These are phyloP conservation scores for Neurospora sp. DNA, from an alignment of 495 filamentous ascomycete genomes.

Conservation along the genomic window DNA sequence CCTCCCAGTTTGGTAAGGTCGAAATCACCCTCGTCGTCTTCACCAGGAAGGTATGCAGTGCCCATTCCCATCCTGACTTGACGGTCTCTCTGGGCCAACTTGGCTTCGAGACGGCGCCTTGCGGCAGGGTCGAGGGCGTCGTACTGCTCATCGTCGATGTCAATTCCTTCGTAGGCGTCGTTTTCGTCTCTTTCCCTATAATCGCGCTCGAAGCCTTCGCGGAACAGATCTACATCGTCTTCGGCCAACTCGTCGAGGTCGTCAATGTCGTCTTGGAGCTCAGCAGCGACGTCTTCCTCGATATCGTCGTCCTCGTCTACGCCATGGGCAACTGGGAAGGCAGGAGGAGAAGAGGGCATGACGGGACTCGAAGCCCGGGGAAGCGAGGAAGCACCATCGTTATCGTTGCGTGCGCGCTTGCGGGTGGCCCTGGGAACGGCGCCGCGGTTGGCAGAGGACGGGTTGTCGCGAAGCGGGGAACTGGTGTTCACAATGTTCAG, in stretches of 20 bases:
- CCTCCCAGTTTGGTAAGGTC: constrained; percentile 77
- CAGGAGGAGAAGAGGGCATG: constrained; percentile 40
- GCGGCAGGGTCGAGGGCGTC: constrained; percentile 69
- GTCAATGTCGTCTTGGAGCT: constrained; percentile 72
- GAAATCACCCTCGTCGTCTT: constrained; percentile 74
- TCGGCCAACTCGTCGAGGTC: constrained; percentile 95
- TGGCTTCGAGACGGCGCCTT: constrained; percentile 72
- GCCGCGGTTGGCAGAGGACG: constrained; percentile 81
- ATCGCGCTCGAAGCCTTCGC: constrained; percentile 79
- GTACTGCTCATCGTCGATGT: constrained; percentile 51
- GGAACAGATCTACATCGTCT: constrained; percentile 93
- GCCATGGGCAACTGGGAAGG: constrained; percentile 43
- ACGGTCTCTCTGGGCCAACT: constrained; percentile 72
- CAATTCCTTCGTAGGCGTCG: constrained; percentile 36
- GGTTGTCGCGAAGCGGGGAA: constrained; percentile 75
- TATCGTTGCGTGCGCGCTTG: constrained; percentile 74
- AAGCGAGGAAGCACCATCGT: constrained; percentile 54
- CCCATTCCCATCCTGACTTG: constrained; percentile 70
- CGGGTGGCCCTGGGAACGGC: constrained; percentile 48
- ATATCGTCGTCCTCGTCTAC: constrained; percentile 61
- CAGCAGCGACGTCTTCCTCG: constrained; percentile 16
- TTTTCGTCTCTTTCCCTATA: constrained; percentile 50
- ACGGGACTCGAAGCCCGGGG: constrained; percentile 48
- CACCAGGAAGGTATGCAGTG: constrained; percentile 74
- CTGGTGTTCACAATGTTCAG: constrained; percentile 19